Conservation (phyloP, 148 eudicot genomes). For the Dysphania ambrosioides region DNA sequence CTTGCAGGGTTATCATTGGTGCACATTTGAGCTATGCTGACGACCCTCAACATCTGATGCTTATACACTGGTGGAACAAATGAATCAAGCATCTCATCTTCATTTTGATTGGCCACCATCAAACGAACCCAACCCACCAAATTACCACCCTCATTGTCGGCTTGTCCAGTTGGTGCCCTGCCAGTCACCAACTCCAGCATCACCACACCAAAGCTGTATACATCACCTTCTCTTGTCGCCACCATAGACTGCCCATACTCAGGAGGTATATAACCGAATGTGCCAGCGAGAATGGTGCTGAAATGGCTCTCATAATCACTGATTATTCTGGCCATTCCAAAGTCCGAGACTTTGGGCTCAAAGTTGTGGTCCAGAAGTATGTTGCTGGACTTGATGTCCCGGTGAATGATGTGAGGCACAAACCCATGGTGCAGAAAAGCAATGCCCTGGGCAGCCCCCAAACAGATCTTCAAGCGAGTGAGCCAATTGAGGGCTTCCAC, state of each 20-base stretch:
- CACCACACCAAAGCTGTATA: conserved; percentile 92
- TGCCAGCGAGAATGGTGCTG: conserved; percentile 78
- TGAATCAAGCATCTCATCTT: conserved; percentile 58
- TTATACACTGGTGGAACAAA: conserved; percentile 39
- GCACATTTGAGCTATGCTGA: conserved; percentile 61
- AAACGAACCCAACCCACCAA: conserved; percentile 92
- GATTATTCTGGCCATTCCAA: conserved; percentile 83
- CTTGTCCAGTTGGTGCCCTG: conserved; percentile 74
- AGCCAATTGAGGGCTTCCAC: conserved; percentile 87
- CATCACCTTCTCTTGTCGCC: conserved; percentile 77
- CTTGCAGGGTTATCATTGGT: conserved; percentile 66
- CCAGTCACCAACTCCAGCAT: conserved; percentile 90
- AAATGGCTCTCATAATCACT: conserved; percentile 97
- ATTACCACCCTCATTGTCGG: conserved; percentile 85
- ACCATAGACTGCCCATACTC: conserved; percentile 89
- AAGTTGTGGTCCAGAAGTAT: conserved; percentile 65
- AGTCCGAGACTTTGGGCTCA: conserved; percentile 84
- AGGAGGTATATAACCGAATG: conserved; percentile 91
- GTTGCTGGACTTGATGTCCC: conserved; percentile 93
- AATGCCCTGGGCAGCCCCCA: conserved; percentile 83
- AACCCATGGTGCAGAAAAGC: conserved; percentile 94
- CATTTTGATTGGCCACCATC: conserved; percentile 53
- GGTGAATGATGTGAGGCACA: conserved; percentile 86
- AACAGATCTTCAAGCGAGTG: conserved; percentile 73
- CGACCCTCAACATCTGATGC: conserved; percentile 65